Percentiles rank a stretch among this genome's conserved stretches.
Evolutionary conservation across 2,329 filamentous ascomycete species (phyloP).

Genomic region (Dichotomopilus funicola): DNA sequence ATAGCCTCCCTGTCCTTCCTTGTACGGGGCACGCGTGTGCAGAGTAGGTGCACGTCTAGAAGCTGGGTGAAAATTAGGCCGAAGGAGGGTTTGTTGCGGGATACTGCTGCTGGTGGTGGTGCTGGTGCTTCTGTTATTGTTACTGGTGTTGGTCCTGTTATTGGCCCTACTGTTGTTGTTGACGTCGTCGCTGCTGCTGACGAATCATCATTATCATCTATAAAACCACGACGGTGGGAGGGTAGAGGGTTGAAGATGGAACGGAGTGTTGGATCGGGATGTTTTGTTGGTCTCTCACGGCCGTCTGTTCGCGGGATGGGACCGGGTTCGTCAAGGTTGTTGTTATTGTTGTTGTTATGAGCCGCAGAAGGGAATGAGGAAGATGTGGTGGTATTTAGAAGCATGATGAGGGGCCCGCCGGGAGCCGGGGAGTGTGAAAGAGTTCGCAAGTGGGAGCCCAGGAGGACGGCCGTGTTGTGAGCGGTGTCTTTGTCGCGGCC

Average conservation of each 20-base stretch:
- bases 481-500: constrained; percentile 41
- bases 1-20: constrained; percentile 31
- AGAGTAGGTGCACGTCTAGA: constrained; percentile 49
- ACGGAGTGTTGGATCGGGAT: constrained; percentile 40
- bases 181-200: no score
- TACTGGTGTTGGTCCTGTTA: no score
- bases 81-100: constrained; percentile 41
- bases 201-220: no score
- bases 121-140: no score
- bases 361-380: background rate
- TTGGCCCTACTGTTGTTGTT: no score
- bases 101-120: no score
- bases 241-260: constrained; percentile 42
- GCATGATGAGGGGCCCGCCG: constrained; percentile 43
- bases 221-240: background rate
- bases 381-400: constrained; percentile 47
- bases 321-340: background rate
- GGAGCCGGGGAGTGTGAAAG: constrained; percentile 35
- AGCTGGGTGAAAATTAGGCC: constrained; percentile 50
- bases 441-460: constrained; percentile 41
- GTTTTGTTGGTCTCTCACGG: constrained; percentile 9
- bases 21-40: constrained; percentile 38
- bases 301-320: background rate
- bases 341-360: background rate
- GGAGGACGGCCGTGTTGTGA: constrained; percentile 42